Evolutionary conservation across 257 asterid genomes (phyloP).

Genomic region (Salvia rosmarinus): DNA sequence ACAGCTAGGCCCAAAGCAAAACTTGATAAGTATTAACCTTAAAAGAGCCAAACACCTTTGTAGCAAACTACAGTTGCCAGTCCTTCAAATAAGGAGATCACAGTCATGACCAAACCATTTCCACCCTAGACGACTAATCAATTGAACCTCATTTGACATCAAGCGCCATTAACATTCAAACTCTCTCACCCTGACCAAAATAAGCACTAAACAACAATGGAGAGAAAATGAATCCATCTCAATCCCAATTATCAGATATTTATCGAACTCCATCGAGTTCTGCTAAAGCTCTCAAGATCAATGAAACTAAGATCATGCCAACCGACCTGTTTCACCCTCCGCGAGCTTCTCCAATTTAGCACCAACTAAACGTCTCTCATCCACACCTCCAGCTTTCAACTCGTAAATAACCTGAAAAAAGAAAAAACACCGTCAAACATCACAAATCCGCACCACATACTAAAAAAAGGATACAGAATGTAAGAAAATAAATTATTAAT

Average conservation of each 20-base stretch:
- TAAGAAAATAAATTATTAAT: neutral
- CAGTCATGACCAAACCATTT: neutral
- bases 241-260: constrained; percentile 20
- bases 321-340: constrained; percentile 88
- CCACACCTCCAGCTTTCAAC: constrained; percentile 98
- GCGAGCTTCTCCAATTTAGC: constrained; percentile 96
- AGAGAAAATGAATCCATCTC: neutral
- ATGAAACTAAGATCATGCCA: neutral
- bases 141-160: neutral
- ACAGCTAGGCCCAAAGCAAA: neutral
- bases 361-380: constrained; percentile 97
- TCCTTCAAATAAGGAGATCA: constrained; percentile 13
- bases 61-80: constrained; percentile 3
- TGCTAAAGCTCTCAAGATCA: constrained; percentile 13
- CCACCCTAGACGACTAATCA: constrained; percentile 27
- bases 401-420: constrained; percentile 80
- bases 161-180: constrained; percentile 3
- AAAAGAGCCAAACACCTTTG: neutral
- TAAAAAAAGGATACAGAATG: neutral
- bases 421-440: constrained; percentile 11
- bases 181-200: constrained; percentile 11
- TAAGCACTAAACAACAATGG: neutral
- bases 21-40: constrained; percentile 6
- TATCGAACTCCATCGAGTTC: neutral
- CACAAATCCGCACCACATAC: constrained; percentile 8